These are phyloP conservation scores for Hyparrhenia diplandra DNA, from an alignment of 176 grass and related monocot species.

Conservation along the genomic window DNA sequence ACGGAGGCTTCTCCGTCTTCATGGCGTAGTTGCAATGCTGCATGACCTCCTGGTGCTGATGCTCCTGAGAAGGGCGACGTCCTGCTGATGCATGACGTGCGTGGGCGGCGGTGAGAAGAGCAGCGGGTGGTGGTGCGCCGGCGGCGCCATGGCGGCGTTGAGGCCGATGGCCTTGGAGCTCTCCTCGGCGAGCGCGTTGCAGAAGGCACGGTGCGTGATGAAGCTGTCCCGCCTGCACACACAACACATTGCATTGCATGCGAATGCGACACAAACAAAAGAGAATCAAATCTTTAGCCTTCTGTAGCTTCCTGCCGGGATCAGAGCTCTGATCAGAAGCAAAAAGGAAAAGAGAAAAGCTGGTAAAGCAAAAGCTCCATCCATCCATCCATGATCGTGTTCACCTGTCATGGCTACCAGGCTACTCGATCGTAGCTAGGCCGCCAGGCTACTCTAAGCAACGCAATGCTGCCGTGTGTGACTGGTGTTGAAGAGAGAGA, in stretches of 20 bases:
- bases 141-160: constrained; percentile 30
- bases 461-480: constrained; percentile 5
- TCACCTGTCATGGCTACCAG: constrained; percentile 22
- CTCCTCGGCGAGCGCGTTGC: constrained; percentile 93
- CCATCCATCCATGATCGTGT: neutral
- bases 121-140: constrained; percentile 22
- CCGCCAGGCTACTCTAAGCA: no score
- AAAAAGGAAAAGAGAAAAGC: neutral
- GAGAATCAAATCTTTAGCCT: neutral
- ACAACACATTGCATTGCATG: constrained; percentile 5
- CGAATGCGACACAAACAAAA: no score
- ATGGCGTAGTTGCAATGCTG: constrained; percentile 46
- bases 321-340: no score
- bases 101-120: constrained; percentile 38
- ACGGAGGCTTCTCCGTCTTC: constrained; percentile 53
- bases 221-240: constrained; percentile 96
- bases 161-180: constrained; percentile 57
- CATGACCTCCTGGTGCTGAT: constrained; percentile 35
- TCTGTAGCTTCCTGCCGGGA: no score
- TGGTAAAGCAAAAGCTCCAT: constrained; percentile 2
- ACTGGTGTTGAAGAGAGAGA: neutral
- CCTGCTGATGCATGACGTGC: constrained; percentile 21
- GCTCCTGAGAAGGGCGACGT: constrained; percentile 26
- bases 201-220: constrained; percentile 99
- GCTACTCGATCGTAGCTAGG: no score